phyloP scores from a whole-genome alignment of 805 yeast species.

The Blastobotrys chiropterorum region DNA sequence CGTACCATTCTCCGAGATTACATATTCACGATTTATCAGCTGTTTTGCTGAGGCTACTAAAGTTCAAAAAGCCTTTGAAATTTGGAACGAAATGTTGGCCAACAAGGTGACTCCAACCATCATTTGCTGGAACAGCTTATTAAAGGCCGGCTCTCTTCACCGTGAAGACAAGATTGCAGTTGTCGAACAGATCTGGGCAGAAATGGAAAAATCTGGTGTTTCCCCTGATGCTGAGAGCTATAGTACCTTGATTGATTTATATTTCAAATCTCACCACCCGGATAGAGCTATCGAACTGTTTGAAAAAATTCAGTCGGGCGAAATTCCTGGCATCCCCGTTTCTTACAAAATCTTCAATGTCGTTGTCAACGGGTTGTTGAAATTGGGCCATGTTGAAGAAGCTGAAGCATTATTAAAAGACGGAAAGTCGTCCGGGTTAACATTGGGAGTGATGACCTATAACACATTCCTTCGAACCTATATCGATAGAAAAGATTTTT shows the following conservation, averaged over 20 bases:
- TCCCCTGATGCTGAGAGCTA: constrained; percentile 44
- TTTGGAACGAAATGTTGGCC: constrained; percentile 46
- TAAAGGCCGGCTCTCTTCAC: constrained; percentile 39
- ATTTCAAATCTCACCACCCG: constrained; percentile 36
- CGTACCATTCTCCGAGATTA: constrained; percentile 20
- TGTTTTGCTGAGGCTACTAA: constrained; percentile 27
- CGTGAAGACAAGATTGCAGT: constrained; percentile 26
- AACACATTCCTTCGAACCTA: constrained; percentile 45
- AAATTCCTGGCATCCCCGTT: constrained; percentile 31
- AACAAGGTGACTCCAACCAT: constrained; percentile 38
- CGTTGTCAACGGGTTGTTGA: constrained; percentile 40
- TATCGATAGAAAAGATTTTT: constrained; percentile 35
- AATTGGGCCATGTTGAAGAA: constrained; percentile 35
- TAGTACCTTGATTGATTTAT: constrained; percentile 43
- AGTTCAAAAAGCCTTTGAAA: constrained; percentile 25
- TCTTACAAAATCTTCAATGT: constrained; percentile 38
- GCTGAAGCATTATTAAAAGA: constrained; percentile 41
- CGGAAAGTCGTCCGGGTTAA: constrained; percentile 30
- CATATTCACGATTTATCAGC: constrained; percentile 27
- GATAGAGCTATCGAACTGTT: constrained; percentile 39
- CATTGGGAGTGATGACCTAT: constrained; percentile 45
- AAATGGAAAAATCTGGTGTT: constrained; percentile 32
- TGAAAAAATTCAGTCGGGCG: constrained; percentile 31
- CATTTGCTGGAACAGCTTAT: constrained; percentile 54
- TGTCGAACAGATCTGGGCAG: constrained; percentile 29